Evolutionary conservation across 768 basidiomycete genomes (phyloP).

Genomic region (Coprinopsis sp.): DNA sequence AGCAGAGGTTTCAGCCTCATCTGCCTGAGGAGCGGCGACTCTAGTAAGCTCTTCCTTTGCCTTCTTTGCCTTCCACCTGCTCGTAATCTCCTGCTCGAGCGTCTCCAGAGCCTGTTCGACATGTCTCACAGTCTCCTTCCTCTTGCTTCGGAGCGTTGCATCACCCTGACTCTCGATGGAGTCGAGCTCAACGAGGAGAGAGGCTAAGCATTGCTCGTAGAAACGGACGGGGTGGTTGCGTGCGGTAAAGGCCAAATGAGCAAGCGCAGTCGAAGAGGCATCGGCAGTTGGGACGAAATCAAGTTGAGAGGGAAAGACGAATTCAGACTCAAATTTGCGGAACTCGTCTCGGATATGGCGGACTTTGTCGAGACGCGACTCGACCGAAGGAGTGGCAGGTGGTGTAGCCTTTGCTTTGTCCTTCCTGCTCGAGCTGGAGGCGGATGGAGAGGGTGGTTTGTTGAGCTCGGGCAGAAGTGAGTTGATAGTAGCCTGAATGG

Average conservation of each 20-base stretch:
- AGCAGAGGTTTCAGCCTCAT: neutral
- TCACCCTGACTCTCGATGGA: conserved; percentile 59
- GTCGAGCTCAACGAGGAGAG: conserved; percentile 56
- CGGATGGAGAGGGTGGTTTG: conserved; percentile 3
- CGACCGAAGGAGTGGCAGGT: conserved; percentile 17
- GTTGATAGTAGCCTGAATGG: conserved; percentile 35
- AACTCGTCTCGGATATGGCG: conserved; percentile 39
- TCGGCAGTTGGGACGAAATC: conserved; percentile 34
- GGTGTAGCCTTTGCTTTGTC: conserved; percentile 33
- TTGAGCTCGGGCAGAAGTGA: conserved; percentile 23
- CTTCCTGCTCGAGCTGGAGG: conserved; percentile 20
- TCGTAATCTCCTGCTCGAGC: conserved; percentile 45
- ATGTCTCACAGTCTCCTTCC: conserved; percentile 50
- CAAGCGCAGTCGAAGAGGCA: conserved; percentile 18
- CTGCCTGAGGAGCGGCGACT: neutral
- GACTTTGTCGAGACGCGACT: conserved; percentile 35
- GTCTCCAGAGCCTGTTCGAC: conserved; percentile 56
- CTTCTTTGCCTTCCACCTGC: conserved; percentile 29
- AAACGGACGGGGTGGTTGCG: conserved; percentile 56
- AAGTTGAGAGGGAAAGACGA: conserved; percentile 34
- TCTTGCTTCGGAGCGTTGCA: conserved; percentile 39
- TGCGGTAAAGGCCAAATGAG: conserved; percentile 50
- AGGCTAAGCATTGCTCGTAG: conserved; percentile 57
- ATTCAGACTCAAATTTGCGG: conserved; percentile 30
- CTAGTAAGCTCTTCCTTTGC: neutral